Evolutionary conservation across 1,139 yeast species (phyloP).

Genomic region (Hemisphaericaspora xylanilytica): DNA sequence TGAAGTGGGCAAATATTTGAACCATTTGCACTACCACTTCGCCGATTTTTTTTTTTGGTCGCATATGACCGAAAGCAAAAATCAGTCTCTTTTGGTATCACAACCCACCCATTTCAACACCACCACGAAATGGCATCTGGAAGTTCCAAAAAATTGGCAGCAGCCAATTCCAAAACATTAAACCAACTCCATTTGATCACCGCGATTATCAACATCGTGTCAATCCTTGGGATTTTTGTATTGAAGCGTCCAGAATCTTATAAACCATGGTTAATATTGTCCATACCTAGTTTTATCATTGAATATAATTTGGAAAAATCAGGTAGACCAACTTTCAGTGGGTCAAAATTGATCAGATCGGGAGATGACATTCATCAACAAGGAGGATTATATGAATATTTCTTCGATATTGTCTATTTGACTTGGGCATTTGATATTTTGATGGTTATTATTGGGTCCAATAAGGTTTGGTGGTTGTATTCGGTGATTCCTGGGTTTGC

Average conservation of each 20-base stretch:
- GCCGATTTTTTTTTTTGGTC: neutral
- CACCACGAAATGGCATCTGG: conserved; percentile 37
- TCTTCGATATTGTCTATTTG: conserved; percentile 71
- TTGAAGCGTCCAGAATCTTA: conserved; percentile 54
- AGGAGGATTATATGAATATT: conserved; percentile 68
- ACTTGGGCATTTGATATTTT: conserved; percentile 63
- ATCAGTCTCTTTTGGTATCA: too few relatives aligned
- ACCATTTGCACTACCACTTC: too few relatives aligned
- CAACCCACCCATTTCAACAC: too few relatives aligned
- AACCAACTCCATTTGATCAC: conserved; percentile 54
- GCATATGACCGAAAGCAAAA: too few relatives aligned
- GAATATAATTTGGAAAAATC: conserved; percentile 59
- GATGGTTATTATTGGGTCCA: conserved; percentile 54
- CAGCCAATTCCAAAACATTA: conserved; percentile 52
- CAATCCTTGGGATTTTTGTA: conserved; percentile 37
- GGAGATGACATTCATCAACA: conserved; percentile 66
- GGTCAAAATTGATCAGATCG: conserved; percentile 36
- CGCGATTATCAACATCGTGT: conserved; percentile 39
- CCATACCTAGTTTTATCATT: conserved; percentile 55
- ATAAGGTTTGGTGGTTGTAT: conserved; percentile 62
- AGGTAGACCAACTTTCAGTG: conserved; percentile 58
- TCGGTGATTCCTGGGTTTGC: conserved; percentile 51
- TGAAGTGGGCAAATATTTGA: too few relatives aligned
- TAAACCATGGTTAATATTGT: conserved; percentile 52
- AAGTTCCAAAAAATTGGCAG: conserved; percentile 67